phyloP scores from a whole-genome alignment of 352 stramenopile species.

The Phytophthora sojae region DNA sequence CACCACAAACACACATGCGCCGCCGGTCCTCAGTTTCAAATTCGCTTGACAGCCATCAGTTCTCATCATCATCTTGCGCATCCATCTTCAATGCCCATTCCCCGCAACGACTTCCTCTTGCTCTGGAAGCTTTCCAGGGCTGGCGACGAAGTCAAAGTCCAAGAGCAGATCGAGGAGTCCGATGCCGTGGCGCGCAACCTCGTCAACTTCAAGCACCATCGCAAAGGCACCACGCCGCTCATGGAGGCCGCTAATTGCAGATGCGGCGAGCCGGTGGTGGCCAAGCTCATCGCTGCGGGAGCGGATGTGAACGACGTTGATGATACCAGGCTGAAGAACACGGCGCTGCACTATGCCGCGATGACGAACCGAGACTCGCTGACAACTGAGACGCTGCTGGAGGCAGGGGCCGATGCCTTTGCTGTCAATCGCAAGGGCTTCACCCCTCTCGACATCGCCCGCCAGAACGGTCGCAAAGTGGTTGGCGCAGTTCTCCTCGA shows the following conservation, averaged over 20 bases:
- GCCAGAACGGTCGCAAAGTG: conserved; percentile 50
- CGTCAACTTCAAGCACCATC: conserved; percentile 46
- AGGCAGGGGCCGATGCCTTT: conserved; percentile 57
- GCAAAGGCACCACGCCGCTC: conserved; percentile 70
- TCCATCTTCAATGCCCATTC: conserved; percentile 31
- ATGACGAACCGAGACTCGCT: conserved; percentile 46
- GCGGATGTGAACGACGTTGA: conserved; percentile 60
- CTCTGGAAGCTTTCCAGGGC: conserved; percentile 40
- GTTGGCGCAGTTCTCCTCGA: conserved; percentile 57
- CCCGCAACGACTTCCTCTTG: conserved; percentile 36
- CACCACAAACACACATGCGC: background rate
- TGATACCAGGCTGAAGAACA: conserved; percentile 51
- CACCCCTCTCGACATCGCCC: conserved; percentile 69
- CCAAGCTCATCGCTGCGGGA: conserved; percentile 56
- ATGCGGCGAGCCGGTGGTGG: conserved; percentile 47
- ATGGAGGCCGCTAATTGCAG: conserved; percentile 68
- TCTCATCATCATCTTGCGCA: background rate
- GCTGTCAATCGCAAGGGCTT: conserved; percentile 66
- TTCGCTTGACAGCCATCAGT: conserved; percentile 13
- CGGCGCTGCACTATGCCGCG: conserved; percentile 73
- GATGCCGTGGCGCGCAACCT: conserved; percentile 42
- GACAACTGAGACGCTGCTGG: conserved; percentile 59
- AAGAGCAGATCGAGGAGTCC: conserved; percentile 37
- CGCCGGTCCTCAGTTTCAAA: conserved; percentile 16
- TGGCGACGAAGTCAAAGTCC: conserved; percentile 38